These are phyloP conservation scores for Aureobasidium lini DNA, from an alignment of 2,329 filamentous ascomycete genomes.

Conservation along the genomic window DNA sequence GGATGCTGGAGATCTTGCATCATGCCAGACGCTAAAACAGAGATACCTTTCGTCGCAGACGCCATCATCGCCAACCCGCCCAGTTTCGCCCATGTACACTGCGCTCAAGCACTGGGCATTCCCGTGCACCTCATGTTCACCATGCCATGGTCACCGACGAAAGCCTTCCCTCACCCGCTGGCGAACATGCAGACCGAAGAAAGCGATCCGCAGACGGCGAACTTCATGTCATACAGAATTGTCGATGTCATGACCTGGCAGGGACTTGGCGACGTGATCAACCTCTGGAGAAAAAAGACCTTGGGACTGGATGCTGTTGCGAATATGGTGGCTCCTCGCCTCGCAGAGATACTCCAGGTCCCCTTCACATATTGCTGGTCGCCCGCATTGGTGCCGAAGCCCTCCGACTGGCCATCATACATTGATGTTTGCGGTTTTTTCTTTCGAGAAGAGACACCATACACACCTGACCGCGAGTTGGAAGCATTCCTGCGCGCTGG, in stretches of 20 bases:
- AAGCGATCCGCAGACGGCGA: constrained; percentile 67
- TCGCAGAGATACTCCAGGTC: constrained; percentile 7
- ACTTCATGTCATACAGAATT: constrained; percentile 74
- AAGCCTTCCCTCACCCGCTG: constrained; percentile 58
- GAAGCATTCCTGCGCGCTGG: constrained; percentile 11
- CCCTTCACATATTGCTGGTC: constrained; percentile 55
- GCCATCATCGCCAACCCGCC: constrained; percentile 73
- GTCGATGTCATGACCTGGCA: constrained; percentile 94
- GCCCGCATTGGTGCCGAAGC: constrained; percentile 62
- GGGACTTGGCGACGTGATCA: constrained; percentile 36
- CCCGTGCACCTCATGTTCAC: constrained; percentile 86
- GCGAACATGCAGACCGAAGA: constrained; percentile 70
- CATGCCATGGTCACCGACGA: constrained; percentile 49
- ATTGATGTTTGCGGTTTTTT: constrained; percentile 41
- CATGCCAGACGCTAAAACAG: no score
- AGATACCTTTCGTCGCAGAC: constrained; percentile 68
- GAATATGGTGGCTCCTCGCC: background rate
- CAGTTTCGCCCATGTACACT: constrained; percentile 67
- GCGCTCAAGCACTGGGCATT: constrained; percentile 66
- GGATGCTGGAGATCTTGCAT: no score
- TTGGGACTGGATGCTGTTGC: constrained; percentile 12
- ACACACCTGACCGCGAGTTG: constrained; percentile 3
- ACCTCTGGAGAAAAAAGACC: constrained; percentile 12
- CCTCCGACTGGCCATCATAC: constrained; percentile 64
- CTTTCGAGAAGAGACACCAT: constrained; percentile 8